A percentile compares a stretch with the other conserved stretches of the same genome.
Evolutionary conservation across 257 asterid species (phyloP).

Genomic region (Eustoma russellianum): DNA sequence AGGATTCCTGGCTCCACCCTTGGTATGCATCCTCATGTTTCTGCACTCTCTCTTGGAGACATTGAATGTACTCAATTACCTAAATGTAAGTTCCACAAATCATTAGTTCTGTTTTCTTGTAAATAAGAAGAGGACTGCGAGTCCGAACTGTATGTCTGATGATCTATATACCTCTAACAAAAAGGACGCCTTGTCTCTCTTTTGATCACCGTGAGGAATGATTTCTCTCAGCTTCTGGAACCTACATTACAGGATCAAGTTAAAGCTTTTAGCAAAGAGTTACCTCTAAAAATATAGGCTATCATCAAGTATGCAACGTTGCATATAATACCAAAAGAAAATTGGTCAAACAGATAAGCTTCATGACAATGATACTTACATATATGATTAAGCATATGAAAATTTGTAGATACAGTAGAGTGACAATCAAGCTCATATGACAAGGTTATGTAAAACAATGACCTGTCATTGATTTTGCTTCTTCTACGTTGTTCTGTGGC

Average conservation of each 20-base stretch:
- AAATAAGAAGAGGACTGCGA: background rate
- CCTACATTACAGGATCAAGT: constrained; percentile 32
- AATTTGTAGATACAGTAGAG: no score
- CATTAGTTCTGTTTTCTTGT: constrained; percentile 2
- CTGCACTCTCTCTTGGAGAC: constrained; percentile 78
- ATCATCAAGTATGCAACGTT: background rate
- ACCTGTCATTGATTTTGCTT: constrained; percentile 98
- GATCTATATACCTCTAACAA: constrained; percentile 57
- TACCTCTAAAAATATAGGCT: no score
- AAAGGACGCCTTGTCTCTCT: constrained; percentile 97
- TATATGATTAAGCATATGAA: no score
- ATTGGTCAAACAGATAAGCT: background rate
- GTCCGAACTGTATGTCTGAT: no score
- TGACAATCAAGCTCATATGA: no score
- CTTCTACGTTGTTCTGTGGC: constrained; percentile 99
- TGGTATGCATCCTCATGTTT: constrained; percentile 51
- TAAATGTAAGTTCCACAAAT: constrained; percentile 19
- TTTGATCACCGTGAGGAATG: constrained; percentile 86
- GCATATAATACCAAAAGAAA: background rate
- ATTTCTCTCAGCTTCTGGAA: constrained; percentile 79
- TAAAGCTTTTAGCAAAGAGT: no score
- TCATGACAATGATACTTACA: background rate
- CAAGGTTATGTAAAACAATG: constrained; percentile 13
- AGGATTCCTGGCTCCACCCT: constrained; percentile 61
- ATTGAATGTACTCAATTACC: constrained; percentile 92